phyloP scores from a whole-genome alignment of 208 protist species.

The Borovskyia barvae region DNA sequence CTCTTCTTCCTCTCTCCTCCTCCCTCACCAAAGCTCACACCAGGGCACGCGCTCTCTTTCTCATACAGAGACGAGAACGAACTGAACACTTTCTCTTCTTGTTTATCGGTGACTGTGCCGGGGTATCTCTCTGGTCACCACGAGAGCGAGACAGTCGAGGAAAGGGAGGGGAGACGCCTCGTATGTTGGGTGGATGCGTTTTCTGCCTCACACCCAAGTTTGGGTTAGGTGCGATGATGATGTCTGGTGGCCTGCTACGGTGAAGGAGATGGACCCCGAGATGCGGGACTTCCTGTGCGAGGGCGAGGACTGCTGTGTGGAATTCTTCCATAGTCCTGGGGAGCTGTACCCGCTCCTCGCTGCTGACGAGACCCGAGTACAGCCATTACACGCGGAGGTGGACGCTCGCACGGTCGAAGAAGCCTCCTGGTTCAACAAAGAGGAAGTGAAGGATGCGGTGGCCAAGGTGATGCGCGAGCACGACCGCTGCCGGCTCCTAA shows the following conservation, averaged over 20 bases:
- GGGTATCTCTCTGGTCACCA: no score
- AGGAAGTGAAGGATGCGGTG: constrained; percentile 16
- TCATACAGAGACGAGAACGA: neutral
- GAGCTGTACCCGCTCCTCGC: constrained; percentile 60
- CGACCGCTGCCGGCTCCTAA: neutral
- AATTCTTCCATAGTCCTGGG: constrained; percentile 72
- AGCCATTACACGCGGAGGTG: constrained; percentile 34
- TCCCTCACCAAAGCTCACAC: no score
- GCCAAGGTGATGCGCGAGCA: constrained; percentile 23
- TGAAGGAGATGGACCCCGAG: constrained; percentile 21
- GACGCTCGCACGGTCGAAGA: constrained; percentile 37
- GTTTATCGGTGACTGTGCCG: no score
- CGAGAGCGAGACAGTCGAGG: no score
- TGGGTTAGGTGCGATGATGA: constrained; percentile 85
- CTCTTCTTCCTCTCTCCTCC: no score
- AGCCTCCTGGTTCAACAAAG: constrained; percentile 31
- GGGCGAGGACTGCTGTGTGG: constrained; percentile 57
- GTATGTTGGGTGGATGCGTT: constrained; percentile 30
- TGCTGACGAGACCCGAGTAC: constrained; percentile 22
- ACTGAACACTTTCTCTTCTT: constrained; percentile 14
- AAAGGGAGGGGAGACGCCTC: no score
- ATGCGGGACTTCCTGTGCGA: constrained; percentile 29
- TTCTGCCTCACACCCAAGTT: constrained; percentile 38
- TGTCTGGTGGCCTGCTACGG: constrained; percentile 77
- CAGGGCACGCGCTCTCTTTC: constrained; percentile 5